Evolutionary conservation across 2,329 filamentous ascomycete species (phyloP).

Genomic region (Ophiostoma himal-ulmi): DNA sequence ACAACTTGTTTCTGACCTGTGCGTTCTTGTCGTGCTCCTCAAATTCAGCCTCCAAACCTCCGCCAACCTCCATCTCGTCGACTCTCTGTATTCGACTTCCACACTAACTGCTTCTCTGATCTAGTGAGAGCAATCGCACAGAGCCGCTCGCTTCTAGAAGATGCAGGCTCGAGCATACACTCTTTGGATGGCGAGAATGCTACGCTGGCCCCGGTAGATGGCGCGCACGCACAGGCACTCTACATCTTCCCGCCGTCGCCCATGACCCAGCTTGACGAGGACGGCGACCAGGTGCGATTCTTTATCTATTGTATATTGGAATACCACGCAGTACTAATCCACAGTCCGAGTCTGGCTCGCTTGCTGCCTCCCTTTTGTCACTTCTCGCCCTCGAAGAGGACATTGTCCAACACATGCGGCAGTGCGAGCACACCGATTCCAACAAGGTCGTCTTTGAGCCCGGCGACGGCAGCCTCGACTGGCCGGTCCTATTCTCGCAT

Average conservation of each 20-base stretch:
- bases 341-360: neutral
- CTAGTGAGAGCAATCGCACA: constrained; percentile 2
- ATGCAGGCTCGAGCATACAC: neutral
- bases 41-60: neutral
- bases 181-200: neutral
- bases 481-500: neutral
- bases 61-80: neutral
- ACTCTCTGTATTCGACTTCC: neutral
- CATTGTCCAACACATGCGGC: constrained; percentile 3
- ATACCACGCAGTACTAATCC: neutral
- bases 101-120: neutral
- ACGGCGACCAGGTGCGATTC: neutral
- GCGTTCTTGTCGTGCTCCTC: neutral
- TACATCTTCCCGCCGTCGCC: constrained; percentile 11
- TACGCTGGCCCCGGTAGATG: neutral
- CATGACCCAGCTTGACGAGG: constrained; percentile 7
- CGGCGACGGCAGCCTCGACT: neutral
- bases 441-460: neutral
- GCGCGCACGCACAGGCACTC: neutral
- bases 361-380: neutral
- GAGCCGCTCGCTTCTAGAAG: neutral
- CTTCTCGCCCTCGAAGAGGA: neutral
- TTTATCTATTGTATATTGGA: neutral
- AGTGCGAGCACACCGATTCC: neutral
- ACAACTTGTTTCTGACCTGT: constrained; percentile 9